Base-by-base conservation (phyloP, 805 yeast genomes). In the Pichia insulana region DNA sequence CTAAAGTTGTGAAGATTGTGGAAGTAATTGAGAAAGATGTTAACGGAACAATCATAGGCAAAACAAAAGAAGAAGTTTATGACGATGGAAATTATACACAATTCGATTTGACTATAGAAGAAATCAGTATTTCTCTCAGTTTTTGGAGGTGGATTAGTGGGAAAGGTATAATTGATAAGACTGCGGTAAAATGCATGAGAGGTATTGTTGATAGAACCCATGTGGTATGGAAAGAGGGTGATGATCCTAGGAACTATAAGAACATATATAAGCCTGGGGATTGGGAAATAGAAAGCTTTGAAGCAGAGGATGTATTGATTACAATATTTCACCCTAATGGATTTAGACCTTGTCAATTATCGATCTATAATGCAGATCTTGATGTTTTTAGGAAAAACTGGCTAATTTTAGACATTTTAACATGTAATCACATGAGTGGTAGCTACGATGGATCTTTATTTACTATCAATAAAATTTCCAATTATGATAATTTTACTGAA, bases 41-140 rank as follows among this genome's bases (percentile, higher is more conserved):
- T 2, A 33, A 40, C 13, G 45, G 50, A 10, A 48, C 44, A 40
- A 36, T 46, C 11, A 7, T 43, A 19, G 39, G 28, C 19, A 44
- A 30, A 20, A 35, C 40, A 8, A 34, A 30, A 20, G 59, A 53
- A 17, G 51, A 48, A 10, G 35, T 45, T 30, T 68, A 65, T 42
- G 96, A 83, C 52, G 95, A 88, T 57, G 97, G 97, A 1, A 92
- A 92, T 62, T 92, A 89, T 62, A 90, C 98, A 0, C 98, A 92
- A 59, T 92, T 82, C 59, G 98, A 92, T 60, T 60, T 92, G 32
- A 85, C 95, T 0, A 83, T 92, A 13, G 96, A 90, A 45, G 83
- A 83, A 50, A 80, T 89, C 11, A 80, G 81, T 41, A 74, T 92
- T 0, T 79, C 95, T 1, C 64, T 92, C 15, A 83, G 94, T 11